Conservation (phyloP, 305 asterid genomes). For the Fraxinus albicans region DNA sequence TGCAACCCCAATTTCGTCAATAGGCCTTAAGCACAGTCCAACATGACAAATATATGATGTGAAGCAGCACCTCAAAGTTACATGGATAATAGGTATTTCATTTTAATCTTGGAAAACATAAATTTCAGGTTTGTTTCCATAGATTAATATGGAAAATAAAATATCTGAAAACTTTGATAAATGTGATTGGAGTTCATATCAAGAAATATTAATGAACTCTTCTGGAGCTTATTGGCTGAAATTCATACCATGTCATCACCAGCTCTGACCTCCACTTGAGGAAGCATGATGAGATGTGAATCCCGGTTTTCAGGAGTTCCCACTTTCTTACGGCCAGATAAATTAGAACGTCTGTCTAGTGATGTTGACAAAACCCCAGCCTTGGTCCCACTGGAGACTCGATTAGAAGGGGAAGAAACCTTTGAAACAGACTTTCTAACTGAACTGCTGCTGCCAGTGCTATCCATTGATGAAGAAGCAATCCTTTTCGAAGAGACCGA, state of each 20-base stretch:
- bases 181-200: conserved; percentile 4
- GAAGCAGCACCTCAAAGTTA: conserved; percentile 2
- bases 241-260: conserved; percentile 86
- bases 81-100: conserved; percentile 10
- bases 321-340: conserved; percentile 61
- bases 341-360: conserved; percentile 46
- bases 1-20: conserved; percentile 18
- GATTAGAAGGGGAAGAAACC: conserved; percentile 47
- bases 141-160: not conserved
- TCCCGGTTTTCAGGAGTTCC: conserved; percentile 81
- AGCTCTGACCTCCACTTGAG: conserved; percentile 92
- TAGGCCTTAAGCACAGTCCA: not conserved
- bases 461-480: conserved; percentile 71
- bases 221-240: conserved; percentile 14
- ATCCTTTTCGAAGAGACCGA: conserved; percentile 58
- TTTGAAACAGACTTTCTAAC: conserved; percentile 54
- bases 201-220: conserved; percentile 6
- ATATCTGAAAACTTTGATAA: not conserved
- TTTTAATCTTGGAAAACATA: not conserved
- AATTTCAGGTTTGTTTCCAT: not conserved
- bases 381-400: conserved; percentile 65
- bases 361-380: conserved; percentile 54
- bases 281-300: conserved; percentile 90
- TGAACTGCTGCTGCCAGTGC: conserved; percentile 63
- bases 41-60: conserved; percentile 14